These are phyloP conservation scores for Colletotrichum sp. DNA, from an alignment of 2,329 filamentous ascomycete genomes.

Conservation along the genomic window DNA sequence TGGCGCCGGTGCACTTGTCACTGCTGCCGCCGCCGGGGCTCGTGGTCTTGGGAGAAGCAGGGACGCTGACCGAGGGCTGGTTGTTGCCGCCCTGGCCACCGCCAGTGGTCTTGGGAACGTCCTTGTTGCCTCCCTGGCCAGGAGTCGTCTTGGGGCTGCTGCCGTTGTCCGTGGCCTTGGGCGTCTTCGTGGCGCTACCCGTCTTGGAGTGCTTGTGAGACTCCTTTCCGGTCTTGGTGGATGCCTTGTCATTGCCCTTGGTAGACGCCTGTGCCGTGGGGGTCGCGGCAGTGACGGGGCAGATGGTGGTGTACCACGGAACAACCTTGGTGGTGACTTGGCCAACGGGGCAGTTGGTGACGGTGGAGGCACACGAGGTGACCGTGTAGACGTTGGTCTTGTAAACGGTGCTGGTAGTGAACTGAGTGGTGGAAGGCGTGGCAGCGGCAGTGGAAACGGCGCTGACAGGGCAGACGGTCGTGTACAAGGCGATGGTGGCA, in stretches of 20 bases:
- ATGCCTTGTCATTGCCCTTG: neutral
- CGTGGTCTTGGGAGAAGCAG: slow-evolving; percentile 1
- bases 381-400: slow-evolving; percentile 54
- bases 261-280: neutral
- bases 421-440: neutral
- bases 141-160: neutral
- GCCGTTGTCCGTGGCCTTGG: neutral
- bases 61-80: neutral
- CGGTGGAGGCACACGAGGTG: slow-evolving; percentile 56
- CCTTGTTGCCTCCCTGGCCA: neutral
- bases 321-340: slow-evolving; percentile 41
- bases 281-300: slow-evolving; percentile 36
- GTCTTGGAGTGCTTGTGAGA: neutral
- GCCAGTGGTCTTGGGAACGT: neutral
- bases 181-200: slow-evolving; percentile 38
- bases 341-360: slow-evolving; percentile 41
- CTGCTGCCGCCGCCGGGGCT: neutral
- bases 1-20: neutral
- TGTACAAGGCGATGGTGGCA: slow-evolving; percentile 35
- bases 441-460: slow-evolving; percentile 5
- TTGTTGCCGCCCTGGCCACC: neutral
- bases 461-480: slow-evolving; percentile 48
- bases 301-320: slow-evolving; percentile 44
- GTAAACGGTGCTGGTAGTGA: slow-evolving; percentile 43
- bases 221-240: neutral